These are phyloP conservation scores for Graphiopsis chlorocephala DNA, from an alignment of 2,329 filamentous ascomycete species.

Conservation along the genomic window DNA sequence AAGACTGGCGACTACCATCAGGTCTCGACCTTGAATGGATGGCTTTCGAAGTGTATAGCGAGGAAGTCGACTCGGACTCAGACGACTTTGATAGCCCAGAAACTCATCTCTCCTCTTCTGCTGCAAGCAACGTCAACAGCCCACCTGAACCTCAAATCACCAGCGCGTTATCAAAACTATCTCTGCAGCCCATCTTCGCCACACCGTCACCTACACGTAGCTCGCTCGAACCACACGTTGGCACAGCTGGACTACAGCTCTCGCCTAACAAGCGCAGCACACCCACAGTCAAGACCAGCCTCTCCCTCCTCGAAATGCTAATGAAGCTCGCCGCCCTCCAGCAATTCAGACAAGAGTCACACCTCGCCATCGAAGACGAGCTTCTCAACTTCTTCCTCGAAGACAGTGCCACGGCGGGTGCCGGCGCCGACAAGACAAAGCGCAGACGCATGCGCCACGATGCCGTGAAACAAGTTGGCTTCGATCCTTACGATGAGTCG, in stretches of 20 bases:
- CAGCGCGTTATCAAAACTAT: conserved; percentile 47
- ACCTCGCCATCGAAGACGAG: conserved; percentile 86
- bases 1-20: conserved; percentile 60
- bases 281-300: conserved; percentile 58
- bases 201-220: conserved; percentile 19
- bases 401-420: conserved; percentile 64
- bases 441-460: conserved; percentile 60
- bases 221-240: conserved; percentile 28
- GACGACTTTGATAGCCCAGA: conserved; percentile 42
- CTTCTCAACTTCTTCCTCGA: conserved; percentile 83
- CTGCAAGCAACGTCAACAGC: conserved; percentile 18
- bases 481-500: conserved; percentile 70
- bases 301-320: conserved; percentile 84
- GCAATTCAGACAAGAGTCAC: conserved; percentile 85
- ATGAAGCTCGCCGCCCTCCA: conserved; percentile 82
- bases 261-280: conserved; percentile 34
- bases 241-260: conserved; percentile 21
- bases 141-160: conserved; percentile 43
- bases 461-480: conserved; percentile 62
- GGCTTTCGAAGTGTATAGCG: conserved; percentile 78
- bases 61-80: conserved; percentile 50
- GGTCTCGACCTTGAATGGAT: conserved; percentile 89
- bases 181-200: conserved; percentile 35
- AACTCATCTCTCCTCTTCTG: conserved; percentile 19
- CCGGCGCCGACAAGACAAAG: conserved; percentile 60